Evolutionary conservation across 257 asterid genomes (phyloP), one percentile per base, ranked within the genome.

Genomic region (Petunia axillaris): DNA sequence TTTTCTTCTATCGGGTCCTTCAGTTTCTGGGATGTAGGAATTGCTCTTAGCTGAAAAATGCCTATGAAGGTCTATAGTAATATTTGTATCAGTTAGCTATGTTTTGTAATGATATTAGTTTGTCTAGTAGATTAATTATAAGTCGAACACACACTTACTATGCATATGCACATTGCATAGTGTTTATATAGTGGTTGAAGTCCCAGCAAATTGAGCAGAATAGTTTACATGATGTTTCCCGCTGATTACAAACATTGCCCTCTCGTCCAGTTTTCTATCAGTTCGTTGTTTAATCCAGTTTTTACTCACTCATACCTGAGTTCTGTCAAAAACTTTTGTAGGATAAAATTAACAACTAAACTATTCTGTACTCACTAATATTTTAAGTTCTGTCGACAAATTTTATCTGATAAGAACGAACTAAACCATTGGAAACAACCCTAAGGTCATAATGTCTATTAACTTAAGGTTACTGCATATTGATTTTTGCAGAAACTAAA

Each of bases 31-130:
- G 74, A 2, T 68, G 76, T 70, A 46, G 10, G 57, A n/a, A 43
- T 46, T n/a, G 54, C 76, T 44, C 40, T 68, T 68, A 44, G 58
- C 58, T n/a, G 76, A 54, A 70, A 39, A 44, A 44, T 70, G 76
- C 76, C 10, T 68, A 71, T 71, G 60, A 71, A 48, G 44, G 60
- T 50, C 46, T 35, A 50, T 35, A 50, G 60, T 48, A 52, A 64
- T 9, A 39, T 39, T 16, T 73, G 46, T 73, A 73, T 36, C 78
- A 35, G 46, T 36, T 73, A 73, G 78, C 62, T 5, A 73, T 36
- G 46, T 73, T 40, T 73, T 73, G 25, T 73, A 50, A 35, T 48
- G 25, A 46, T 50, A 5, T 52, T 52, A 52, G 14, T 52, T 52
- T 73, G 11, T 36, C 60, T 16, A 48, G n/a, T 73, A 35, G 62